phyloP scores from a whole-genome alignment of 208 protist species.

The Trypanosoma congolense region DNA sequence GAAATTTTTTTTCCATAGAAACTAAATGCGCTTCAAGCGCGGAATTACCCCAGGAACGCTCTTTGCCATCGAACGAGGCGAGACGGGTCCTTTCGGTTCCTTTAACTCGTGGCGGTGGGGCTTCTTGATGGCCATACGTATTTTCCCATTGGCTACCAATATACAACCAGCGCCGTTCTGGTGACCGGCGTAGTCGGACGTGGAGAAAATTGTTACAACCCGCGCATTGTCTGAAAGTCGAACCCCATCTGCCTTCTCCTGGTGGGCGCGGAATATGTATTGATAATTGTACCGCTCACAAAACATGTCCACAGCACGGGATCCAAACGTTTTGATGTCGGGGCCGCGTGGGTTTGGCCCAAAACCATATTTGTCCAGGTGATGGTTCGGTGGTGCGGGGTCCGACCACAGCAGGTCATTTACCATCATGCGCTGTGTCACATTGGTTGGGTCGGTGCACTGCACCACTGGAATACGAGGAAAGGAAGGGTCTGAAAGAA shows the following conservation, averaged over 20 bases:
- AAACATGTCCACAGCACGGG: constrained; percentile 89
- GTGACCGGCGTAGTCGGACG: constrained; percentile 88
- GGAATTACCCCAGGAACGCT: constrained; percentile 57
- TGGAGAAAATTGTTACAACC: constrained; percentile 91
- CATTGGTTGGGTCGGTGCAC: constrained; percentile 78
- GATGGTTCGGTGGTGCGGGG: constrained; percentile 74
- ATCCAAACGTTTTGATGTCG: constrained; percentile 88
- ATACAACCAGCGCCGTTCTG: constrained; percentile 88
- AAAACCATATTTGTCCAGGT: constrained; percentile 86
- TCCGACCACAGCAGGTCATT: constrained; percentile 90
- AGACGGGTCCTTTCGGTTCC: constrained; percentile 55
- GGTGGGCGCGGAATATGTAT: constrained; percentile 92
- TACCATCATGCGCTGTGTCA: constrained; percentile 85
- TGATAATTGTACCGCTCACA: constrained; percentile 89
- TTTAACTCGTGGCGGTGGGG: constrained; percentile 58
- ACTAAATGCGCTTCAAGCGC: constrained; percentile 52
- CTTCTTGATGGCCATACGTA: constrained; percentile 90
- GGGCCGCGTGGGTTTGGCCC: constrained; percentile 84
- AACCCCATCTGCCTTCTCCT: constrained; percentile 88
- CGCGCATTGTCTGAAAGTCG: constrained; percentile 87
- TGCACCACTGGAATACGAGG: constrained; percentile 84
- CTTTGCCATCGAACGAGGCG: constrained; percentile 65
- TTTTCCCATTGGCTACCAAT: constrained; percentile 78
- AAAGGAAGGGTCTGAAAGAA: constrained; percentile 78
- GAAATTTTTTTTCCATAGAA: background rate